These are phyloP conservation scores for Nakazawaea peltata DNA, from an alignment of 805 yeast species.

Conservation along the genomic window DNA sequence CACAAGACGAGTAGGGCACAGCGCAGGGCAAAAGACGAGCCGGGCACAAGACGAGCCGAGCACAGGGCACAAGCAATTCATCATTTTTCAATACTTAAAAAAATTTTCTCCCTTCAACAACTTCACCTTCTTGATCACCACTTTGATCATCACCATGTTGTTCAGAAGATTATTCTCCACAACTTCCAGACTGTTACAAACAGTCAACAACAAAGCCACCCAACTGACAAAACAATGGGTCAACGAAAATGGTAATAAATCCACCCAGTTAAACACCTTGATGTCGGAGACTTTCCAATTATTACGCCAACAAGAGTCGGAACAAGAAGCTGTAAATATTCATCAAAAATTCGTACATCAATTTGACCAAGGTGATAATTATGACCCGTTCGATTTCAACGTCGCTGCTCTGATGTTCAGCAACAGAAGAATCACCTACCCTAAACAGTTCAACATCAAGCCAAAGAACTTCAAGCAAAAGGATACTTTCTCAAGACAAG, in stretches of 20 bases:
- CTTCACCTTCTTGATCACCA: not conserved
- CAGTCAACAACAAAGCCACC: not conserved
- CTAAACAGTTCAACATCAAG: conserved; percentile 12
- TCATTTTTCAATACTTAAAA: no score
- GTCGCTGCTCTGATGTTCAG: conserved; percentile 48
- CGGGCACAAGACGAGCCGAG: no score
- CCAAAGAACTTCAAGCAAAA: conserved; percentile 7
- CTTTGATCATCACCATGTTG: conserved; percentile 1
- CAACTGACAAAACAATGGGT: conserved; percentile 1
- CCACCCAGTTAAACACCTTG: conserved; percentile 1
- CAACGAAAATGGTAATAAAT: not conserved
- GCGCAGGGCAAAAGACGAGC: no score
- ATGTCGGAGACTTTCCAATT: conserved; percentile 10
- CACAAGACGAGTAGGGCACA: no score
- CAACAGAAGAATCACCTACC: conserved; percentile 22
- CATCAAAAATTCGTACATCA: conserved; percentile 32
- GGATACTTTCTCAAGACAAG: conserved; percentile 24
- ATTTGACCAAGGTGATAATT: conserved; percentile 45
- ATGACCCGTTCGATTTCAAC: conserved; percentile 80
- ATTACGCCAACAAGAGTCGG: conserved; percentile 15
- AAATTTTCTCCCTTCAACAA: no score
- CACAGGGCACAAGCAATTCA: no score
- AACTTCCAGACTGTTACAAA: conserved; percentile 1
- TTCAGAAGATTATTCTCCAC: conserved; percentile 5
- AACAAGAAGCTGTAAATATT: conserved; percentile 15